Evolutionary conservation across 371 early-diverging fungal genomes (phyloP).

Genomic region (Mortierella sp.): DNA sequence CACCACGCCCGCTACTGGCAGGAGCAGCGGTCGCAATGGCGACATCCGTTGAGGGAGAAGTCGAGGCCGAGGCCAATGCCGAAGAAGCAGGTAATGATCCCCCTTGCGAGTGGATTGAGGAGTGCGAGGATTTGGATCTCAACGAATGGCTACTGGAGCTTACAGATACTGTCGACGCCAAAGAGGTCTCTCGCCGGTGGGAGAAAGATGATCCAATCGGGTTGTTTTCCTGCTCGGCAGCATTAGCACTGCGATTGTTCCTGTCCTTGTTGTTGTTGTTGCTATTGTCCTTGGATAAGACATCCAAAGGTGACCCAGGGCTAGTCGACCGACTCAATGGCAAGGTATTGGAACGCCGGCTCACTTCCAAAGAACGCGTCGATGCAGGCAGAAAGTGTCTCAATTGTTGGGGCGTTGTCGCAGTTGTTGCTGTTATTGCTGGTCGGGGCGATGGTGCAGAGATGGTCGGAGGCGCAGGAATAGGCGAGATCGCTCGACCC

Average conservation of each 20-base stretch:
- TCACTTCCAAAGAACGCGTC: slow-evolving; percentile 15
- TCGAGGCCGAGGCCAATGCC: slow-evolving; percentile 16
- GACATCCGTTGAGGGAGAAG: slow-evolving; percentile 8
- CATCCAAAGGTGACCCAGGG: background rate
- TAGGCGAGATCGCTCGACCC: slow-evolving; percentile 36
- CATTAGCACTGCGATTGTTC: background rate
- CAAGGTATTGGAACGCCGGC: slow-evolving; percentile 24
- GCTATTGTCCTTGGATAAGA: background rate
- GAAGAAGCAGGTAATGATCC: slow-evolving; percentile 11
- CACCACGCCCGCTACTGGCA: background rate
- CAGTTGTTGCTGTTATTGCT: slow-evolving; percentile 3
- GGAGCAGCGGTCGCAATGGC: background rate
- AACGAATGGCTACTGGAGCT: slow-evolving; percentile 22
- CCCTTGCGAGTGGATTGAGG: slow-evolving; percentile 21
- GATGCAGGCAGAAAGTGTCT: background rate
- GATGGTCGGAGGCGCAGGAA: background rate
- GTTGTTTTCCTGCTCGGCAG: background rate
- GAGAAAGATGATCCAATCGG: background rate
- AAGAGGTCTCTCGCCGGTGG: slow-evolving; percentile 28
- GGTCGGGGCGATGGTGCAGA: slow-evolving; percentile 1
- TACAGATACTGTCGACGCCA: slow-evolving; percentile 14
- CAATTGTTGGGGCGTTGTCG: background rate
- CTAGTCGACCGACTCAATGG: slow-evolving; percentile 5
- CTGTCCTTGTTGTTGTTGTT: background rate
- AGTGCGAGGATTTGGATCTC: slow-evolving; percentile 25